Percentiles rank a stretch among this genome's conserved stretches.
Evolutionary conservation across 345 rosid genomes (phyloP).

Genomic region (Salix arbutifolia): DNA sequence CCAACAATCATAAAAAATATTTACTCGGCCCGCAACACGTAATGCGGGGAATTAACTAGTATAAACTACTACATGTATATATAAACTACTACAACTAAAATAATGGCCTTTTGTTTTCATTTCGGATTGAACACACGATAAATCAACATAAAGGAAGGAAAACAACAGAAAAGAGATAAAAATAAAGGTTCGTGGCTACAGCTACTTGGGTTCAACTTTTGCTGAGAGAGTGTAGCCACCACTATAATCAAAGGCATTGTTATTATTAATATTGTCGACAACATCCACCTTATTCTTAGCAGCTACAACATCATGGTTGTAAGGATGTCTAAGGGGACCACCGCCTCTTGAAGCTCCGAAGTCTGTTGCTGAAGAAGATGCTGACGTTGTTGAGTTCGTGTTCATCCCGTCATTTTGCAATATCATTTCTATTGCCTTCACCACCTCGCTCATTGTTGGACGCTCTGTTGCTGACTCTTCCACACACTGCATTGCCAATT

Average conservation of each 20-base stretch:
- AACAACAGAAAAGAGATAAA: background rate
- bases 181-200: background rate
- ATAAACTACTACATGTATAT: background rate
- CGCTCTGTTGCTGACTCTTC: constrained; percentile 82
- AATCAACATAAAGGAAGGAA: background rate
- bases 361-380: constrained; percentile 78
- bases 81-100: background rate
- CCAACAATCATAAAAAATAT: no score
- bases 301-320: constrained; percentile 35
- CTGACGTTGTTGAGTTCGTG: constrained; percentile 72
- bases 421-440: constrained; percentile 68
- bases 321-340: constrained; percentile 43
- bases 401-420: constrained; percentile 62
- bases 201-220: constrained; percentile 66
- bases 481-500: constrained; percentile 72
- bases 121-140: background rate
- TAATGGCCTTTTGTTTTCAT: background rate
- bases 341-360: constrained; percentile 49
- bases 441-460: constrained; percentile 83
- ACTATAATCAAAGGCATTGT: constrained; percentile 58
- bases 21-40: no score
- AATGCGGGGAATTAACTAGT: no score
- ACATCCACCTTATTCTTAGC: constrained; percentile 30
- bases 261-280: constrained; percentile 8
- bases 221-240: constrained; percentile 59